These are phyloP conservation scores for Chlorella variabilis DNA, from an alignment of 163 green algal genomes.

Conservation along the genomic window DNA sequence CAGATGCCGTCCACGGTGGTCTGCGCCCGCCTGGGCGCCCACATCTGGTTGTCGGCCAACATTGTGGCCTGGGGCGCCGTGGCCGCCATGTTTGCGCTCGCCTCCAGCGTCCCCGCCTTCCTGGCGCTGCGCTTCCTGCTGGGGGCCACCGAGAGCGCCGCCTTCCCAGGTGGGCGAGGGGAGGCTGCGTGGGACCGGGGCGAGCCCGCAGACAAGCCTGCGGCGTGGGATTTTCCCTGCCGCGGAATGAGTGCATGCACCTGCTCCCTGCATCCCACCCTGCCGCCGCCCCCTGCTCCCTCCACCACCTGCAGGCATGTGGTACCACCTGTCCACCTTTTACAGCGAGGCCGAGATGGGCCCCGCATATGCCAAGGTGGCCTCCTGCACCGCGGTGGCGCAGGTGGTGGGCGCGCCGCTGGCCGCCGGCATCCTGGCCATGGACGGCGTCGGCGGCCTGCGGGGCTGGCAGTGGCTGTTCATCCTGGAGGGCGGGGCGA, in stretches of 20 bases:
- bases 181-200: neutral
- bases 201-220: neutral
- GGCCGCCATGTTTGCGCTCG: constrained; percentile 48
- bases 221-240: too few species aligned
- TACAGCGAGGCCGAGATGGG: constrained; percentile 49
- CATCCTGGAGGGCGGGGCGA: constrained; percentile 39
- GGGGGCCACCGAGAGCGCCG: constrained; percentile 59
- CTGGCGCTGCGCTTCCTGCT: constrained; percentile 59
- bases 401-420: constrained; percentile 59
- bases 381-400: constrained; percentile 44
- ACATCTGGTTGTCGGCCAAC: constrained; percentile 54
- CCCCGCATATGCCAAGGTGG: constrained; percentile 47
- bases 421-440: constrained; percentile 46
- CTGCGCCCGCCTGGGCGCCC: constrained; percentile 47
- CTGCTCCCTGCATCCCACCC: neutral
- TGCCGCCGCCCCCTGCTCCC: neutral
- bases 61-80: constrained; percentile 61
- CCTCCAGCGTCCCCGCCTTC: constrained; percentile 17
- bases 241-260: neutral
- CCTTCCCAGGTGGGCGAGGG: constrained; percentile 58
- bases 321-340: constrained; percentile 46
- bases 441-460: constrained; percentile 53
- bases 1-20: constrained; percentile 52
- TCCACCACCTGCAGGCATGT: constrained; percentile 45
- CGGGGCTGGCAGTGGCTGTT: constrained; percentile 68